Evolutionary conservation across 2,329 filamentous ascomycete genomes (phyloP).

Genomic region (Emmonsia crescens): DNA sequence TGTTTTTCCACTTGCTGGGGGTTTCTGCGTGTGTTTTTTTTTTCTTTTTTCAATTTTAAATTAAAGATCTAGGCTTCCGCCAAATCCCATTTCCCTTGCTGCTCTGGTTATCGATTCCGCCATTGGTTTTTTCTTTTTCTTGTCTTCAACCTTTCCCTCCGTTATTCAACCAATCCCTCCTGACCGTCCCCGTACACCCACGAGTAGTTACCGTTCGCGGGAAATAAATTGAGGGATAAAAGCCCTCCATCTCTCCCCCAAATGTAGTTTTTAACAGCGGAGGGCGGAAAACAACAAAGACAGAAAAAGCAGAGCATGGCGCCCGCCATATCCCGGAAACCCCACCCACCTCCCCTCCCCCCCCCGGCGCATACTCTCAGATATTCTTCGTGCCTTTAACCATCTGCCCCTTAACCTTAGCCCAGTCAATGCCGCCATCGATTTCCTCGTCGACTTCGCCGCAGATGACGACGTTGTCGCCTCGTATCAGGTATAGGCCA

Average conservation of each 20-base stretch:
- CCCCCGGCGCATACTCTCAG: constrained; percentile 24
- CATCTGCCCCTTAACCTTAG: constrained; percentile 70
- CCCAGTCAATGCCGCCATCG: constrained; percentile 87
- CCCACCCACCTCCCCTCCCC: not conserved
- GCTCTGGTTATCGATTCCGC: not conserved
- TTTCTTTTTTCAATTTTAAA: no score
- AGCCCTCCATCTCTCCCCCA: not conserved
- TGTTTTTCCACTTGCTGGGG: no score
- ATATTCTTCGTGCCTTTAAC: constrained; percentile 77
- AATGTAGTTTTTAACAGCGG: not conserved
- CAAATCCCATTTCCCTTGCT: not conserved
- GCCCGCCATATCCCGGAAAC: not conserved
- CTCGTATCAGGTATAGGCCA: constrained; percentile 82
- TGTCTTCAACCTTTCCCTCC: no score
- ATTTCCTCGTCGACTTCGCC: constrained; percentile 83
- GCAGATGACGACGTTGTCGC: constrained; percentile 86
- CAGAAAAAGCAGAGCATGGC: not conserved
- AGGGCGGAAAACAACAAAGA: not conserved
- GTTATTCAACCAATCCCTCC: not conserved
- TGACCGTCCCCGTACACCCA: not conserved
- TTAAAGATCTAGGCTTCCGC: not conserved
- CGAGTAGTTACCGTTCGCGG: not conserved
- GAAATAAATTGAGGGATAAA: not conserved
- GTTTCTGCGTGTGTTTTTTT: no score
- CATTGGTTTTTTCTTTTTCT: not conserved